These are phyloP conservation scores for Mycena citricolor DNA, from an alignment of 1,284 basidiomycete genomes.

Conservation along the genomic window DNA sequence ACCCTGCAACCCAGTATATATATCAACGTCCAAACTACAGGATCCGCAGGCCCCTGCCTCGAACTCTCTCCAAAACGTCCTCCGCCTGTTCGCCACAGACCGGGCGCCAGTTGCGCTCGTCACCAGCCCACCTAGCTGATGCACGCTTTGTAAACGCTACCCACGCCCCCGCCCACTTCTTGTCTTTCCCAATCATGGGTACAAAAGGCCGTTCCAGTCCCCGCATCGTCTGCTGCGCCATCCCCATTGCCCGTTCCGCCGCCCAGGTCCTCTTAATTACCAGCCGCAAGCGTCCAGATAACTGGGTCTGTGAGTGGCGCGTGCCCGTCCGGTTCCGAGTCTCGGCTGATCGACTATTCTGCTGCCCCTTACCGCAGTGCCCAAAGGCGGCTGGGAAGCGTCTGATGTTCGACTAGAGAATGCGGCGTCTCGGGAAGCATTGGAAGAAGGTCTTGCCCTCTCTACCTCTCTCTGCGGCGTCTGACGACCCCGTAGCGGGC, in stretches of 20 bases:
- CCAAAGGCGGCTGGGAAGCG: constrained; percentile 84
- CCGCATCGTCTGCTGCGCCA: constrained; percentile 83
- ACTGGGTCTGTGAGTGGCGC: constrained; percentile 78
- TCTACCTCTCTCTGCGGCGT: constrained; percentile 33
- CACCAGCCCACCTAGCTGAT: constrained; percentile 26
- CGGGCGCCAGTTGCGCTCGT: constrained; percentile 26
- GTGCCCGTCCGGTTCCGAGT: constrained; percentile 19
- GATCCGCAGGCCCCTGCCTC: constrained; percentile 2
- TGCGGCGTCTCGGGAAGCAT: constrained; percentile 83
- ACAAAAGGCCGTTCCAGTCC: constrained; percentile 75
- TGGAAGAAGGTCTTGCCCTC: constrained; percentile 90
- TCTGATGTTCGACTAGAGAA: constrained; percentile 75
- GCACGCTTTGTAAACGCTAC: constrained; percentile 30
- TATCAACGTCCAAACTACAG: too few species aligned
- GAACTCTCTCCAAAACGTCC: background rate
- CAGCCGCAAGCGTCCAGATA: constrained; percentile 73
- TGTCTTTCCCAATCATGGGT: constrained; percentile 49
- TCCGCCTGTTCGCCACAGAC: constrained; percentile 20
- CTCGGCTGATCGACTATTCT: constrained; percentile 17
- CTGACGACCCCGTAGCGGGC: constrained; percentile 55
- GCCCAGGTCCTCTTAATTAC: constrained; percentile 79
- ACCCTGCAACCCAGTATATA: constrained; percentile 1
- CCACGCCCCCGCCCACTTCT: constrained; percentile 19
- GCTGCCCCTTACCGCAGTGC: constrained; percentile 52
- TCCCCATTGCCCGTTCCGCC: constrained; percentile 69